phyloP scores from a whole-genome alignment of 352 stramenopile genomes.

The Thraustochytrium striatum region DNA sequence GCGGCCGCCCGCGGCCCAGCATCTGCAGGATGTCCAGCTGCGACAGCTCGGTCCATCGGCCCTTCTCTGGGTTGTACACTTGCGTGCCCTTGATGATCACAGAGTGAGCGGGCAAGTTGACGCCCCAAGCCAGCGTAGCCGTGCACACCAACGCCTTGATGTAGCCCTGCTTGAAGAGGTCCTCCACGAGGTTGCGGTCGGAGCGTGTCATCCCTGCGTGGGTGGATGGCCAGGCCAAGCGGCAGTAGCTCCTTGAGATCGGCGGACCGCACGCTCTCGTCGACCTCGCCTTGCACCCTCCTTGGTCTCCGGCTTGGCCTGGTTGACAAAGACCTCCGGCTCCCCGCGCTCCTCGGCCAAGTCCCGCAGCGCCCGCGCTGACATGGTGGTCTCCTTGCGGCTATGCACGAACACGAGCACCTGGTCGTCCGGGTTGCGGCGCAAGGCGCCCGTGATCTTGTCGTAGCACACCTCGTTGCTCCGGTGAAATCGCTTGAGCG shows the following conservation, averaged over 20 bases:
- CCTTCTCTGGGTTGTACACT: constrained; percentile 98
- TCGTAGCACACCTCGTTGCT: constrained; percentile 99
- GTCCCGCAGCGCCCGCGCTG: constrained; percentile 84
- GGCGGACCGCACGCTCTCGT: constrained; percentile 84
- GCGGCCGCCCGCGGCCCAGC: constrained; percentile 93
- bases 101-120: constrained; percentile 98
- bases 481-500: constrained; percentile 94
- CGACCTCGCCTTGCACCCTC: constrained; percentile 83
- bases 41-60: constrained; percentile 94
- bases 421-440: constrained; percentile 62
- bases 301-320: constrained; percentile 64
- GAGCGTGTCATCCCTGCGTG: constrained; percentile 95
- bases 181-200: constrained; percentile 96
- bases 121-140: constrained; percentile 97
- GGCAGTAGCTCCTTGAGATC: constrained; percentile 97
- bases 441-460: constrained; percentile 63
- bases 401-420: constrained; percentile 99
- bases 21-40: constrained; percentile 98
- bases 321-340: constrained; percentile 50
- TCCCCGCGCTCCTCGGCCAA: constrained; percentile 51
- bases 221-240: constrained; percentile 98
- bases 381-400: constrained; percentile 94
- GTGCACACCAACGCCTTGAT: constrained; percentile 95
- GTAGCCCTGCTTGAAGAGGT: constrained; percentile 94
- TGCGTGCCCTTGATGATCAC: constrained; percentile 99